Evolutionary conservation across 2,329 filamentous ascomycete genomes (phyloP), one percentile per base, ranked within the genome.

Genomic region (Aureobasidium vineae): DNA sequence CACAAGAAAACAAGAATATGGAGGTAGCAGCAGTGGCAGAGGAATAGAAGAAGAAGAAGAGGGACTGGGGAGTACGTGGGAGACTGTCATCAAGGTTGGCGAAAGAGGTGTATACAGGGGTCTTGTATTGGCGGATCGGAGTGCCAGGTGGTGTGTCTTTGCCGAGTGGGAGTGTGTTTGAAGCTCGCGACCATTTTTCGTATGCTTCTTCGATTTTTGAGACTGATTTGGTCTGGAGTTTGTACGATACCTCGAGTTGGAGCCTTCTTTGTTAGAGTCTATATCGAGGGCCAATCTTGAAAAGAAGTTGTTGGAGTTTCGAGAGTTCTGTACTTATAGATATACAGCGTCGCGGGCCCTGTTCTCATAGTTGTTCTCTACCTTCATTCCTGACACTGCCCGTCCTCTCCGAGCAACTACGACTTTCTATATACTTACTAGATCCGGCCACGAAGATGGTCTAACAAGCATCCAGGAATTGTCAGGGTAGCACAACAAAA

Each of bases 81-180:
- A 95, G 80, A 95, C 91, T 7, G 92, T 94, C 57, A 93, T 96
- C 79, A 96, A 96, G 79, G 92, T 91, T 78, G 90, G 89, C 0
- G 91, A 96, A 79, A 84, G 85, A 69, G 91, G 91, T 2, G 85
- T 88, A 19, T 96, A 91, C 91, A 84, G 91, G 70, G 91, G 90
- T 0, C 78, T 96, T 68, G 91, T 96, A 50, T 81, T 95, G 66
- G 91, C 91, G 7, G 91, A 96, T 79, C 84, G 91, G 64, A 93
- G 89, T 68, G 91, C 91, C 52, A 83, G 91, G 71, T 96, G 91
- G 91, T 95, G 91, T 74, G 91, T 96, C n/a, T 95, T 95, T 82
- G 90, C 90, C 0, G 91, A 96, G 80, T 96, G 91, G 91, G 81
- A 86, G 69, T 90, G 88, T 73, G 77, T 81, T 68, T 85, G 23